Conservation (phyloP, 106 monocot species). For the Acorus calamus region DNA sequence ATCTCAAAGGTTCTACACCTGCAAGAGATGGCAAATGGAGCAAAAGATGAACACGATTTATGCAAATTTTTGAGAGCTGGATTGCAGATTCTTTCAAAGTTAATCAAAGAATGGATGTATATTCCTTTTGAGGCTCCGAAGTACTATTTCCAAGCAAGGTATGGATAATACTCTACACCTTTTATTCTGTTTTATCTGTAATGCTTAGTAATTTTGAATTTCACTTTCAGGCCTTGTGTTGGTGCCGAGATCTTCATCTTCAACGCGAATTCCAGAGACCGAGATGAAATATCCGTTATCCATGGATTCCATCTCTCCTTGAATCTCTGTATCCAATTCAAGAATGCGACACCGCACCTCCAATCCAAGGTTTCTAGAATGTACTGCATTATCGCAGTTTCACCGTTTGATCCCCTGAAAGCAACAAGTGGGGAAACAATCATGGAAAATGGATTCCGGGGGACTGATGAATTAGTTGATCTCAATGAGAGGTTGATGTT, state of each 20-base stretch:
- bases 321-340: slow-evolving; percentile 55
- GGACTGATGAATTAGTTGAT: slow-evolving; percentile 22
- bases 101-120: slow-evolving; percentile 45
- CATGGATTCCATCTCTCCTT: slow-evolving; percentile 36
- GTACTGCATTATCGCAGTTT: slow-evolving; percentile 41
- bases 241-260: slow-evolving; percentile 60
- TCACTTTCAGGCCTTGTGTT: slow-evolving; percentile 47
- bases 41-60: slow-evolving; percentile 12
- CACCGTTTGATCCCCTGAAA: slow-evolving; percentile 10
- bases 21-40: slow-evolving; percentile 29
- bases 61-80: slow-evolving; percentile 16
- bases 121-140: slow-evolving; percentile 48
- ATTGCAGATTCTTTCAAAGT: slow-evolving; percentile 28
- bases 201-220: not conserved
- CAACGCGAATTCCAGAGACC: slow-evolving; percentile 19
- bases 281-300: slow-evolving; percentile 9
- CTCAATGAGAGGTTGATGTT: slow-evolving; percentile 28
- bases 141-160: slow-evolving; percentile 73
- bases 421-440: slow-evolving; percentile 8
- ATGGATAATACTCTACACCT: slow-evolving; percentile 1
- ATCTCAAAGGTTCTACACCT: slow-evolving; percentile 20
- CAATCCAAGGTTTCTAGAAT: slow-evolving; percentile 21
- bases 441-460: slow-evolving; percentile 6
- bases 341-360: slow-evolving; percentile 13
- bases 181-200: not conserved